Evolutionary conservation across 768 basidiomycete genomes (phyloP).

Genomic region (Pleurotus citrinopileatus): DNA sequence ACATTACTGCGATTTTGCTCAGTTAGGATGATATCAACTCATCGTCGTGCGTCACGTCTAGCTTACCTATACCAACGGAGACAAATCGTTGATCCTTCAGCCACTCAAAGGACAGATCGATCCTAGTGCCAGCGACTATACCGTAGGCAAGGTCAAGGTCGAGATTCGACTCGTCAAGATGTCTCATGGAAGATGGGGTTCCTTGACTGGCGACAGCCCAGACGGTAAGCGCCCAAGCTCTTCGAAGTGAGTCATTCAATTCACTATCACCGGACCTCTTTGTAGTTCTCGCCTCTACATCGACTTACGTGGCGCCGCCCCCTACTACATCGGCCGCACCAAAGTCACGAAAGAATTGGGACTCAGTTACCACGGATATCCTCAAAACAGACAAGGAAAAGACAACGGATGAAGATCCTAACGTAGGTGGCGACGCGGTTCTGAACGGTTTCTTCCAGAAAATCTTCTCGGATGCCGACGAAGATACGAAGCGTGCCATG

Average conservation of each 20-base stretch:
- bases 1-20: slow-evolving; percentile 11
- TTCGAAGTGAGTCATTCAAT: background rate
- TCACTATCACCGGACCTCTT: slow-evolving; percentile 18
- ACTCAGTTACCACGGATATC: slow-evolving; percentile 69
- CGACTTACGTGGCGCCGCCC: slow-evolving; percentile 24
- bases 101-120: slow-evolving; percentile 85
- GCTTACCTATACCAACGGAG: slow-evolving; percentile 66
- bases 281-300: slow-evolving; percentile 27
- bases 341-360: slow-evolving; percentile 82
- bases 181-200: slow-evolving; percentile 68
- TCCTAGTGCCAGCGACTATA: slow-evolving; percentile 54
- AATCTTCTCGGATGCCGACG: slow-evolving; percentile 87
- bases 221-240: slow-evolving; percentile 56
- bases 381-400: slow-evolving; percentile 68
- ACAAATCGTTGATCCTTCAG: slow-evolving; percentile 66
- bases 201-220: slow-evolving; percentile 69
- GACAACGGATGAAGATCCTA: slow-evolving; percentile 74
- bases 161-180: slow-evolving; percentile 79
- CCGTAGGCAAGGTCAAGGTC: slow-evolving; percentile 83
- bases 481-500: slow-evolving; percentile 92
- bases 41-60: slow-evolving; percentile 20
- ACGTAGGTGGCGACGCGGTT: slow-evolving; percentile 83
- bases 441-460: slow-evolving; percentile 91
- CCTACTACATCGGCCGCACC: slow-evolving; percentile 34
- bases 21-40: background rate